These are phyloP conservation scores for Flaveria trinervia DNA, from an alignment of 129 eudicot species.

Conservation along the genomic window DNA sequence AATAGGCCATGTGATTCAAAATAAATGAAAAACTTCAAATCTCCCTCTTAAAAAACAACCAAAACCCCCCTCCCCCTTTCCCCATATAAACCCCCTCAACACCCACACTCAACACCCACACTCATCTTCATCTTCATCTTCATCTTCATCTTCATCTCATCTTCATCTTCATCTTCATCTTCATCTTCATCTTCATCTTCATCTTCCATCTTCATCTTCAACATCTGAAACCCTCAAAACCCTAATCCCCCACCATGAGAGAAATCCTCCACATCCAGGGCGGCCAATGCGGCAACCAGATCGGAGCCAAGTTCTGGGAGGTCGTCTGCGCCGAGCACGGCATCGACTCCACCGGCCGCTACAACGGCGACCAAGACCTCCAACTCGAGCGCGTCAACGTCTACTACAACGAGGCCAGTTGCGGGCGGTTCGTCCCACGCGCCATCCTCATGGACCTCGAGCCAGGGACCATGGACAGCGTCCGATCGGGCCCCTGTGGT, in stretches of 20 bases:
- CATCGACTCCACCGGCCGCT: slow-evolving; percentile 72
- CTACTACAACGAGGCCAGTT: slow-evolving; percentile 77
- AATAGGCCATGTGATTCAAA: too few relatives aligned
- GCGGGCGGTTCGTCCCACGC: slow-evolving; percentile 73
- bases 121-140: neutral
- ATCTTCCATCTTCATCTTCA: neutral
- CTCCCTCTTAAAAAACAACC: slow-evolving; percentile 19
- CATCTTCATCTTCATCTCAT: neutral
- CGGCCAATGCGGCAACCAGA: slow-evolving; percentile 86
- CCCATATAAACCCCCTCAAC: slow-evolving; percentile 30
- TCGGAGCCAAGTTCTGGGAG: slow-evolving; percentile 89
- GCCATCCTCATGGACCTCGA: slow-evolving; percentile 88
- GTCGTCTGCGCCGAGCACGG: slow-evolving; percentile 84
- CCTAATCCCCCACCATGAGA: slow-evolving; percentile 37
- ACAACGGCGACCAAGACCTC: slow-evolving; percentile 53
- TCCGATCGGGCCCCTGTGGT: slow-evolving; percentile 76
- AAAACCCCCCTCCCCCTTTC: slow-evolving; percentile 1
- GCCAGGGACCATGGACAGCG: slow-evolving; percentile 83
- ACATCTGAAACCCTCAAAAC: neutral
- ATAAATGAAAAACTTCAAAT: neutral
- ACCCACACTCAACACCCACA: slow-evolving; percentile 5
- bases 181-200: neutral
- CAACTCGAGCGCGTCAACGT: slow-evolving; percentile 80
- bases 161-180: neutral
- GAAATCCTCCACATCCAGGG: slow-evolving; percentile 86